Percentiles rank a stretch among this genome's conserved stretches.
Conservation (phyloP, 345 rosid genomes). For the Conringia planisiliqua region DNA sequence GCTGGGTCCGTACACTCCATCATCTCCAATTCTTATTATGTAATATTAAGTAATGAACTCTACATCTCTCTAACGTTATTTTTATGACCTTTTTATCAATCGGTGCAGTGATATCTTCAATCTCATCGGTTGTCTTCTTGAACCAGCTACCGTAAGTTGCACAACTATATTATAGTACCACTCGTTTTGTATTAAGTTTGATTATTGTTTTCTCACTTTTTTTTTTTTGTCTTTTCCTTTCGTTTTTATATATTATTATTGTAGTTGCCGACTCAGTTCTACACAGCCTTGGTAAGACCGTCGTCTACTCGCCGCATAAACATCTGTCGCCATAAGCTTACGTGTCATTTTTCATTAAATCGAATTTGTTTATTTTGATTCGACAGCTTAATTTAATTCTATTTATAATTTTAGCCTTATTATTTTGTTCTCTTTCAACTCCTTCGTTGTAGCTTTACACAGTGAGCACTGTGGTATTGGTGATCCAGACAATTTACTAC, state of each 20-base stretch:
- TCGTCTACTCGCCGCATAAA: slow-evolving; percentile 29
- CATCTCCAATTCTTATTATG: background rate
- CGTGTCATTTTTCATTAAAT: slow-evolving; percentile 3
- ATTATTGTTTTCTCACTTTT: slow-evolving; percentile 11
- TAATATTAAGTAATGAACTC: background rate
- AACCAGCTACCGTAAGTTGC: slow-evolving; percentile 92
- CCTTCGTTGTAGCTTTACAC: slow-evolving; percentile 65
- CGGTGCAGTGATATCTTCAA: slow-evolving; percentile 82
- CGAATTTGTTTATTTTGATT: background rate
- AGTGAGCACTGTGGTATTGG: slow-evolving; percentile 64
- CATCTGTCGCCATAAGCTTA: slow-evolving; percentile 11
- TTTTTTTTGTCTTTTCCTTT: background rate
- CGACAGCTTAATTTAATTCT: background rate
- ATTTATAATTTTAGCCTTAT: background rate
- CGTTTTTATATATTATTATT: slow-evolving; percentile 22
- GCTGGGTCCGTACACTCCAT: slow-evolving; percentile 59
- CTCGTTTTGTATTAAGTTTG: background rate
- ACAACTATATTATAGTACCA: background rate
- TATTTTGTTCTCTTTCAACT: background rate
- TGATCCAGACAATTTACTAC: slow-evolving; percentile 75
- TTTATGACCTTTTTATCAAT: background rate
- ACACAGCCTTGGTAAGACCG: slow-evolving; percentile 78
- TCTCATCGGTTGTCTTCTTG: slow-evolving; percentile 86
- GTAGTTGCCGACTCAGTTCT: slow-evolving; percentile 96
- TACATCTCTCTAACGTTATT: background rate